phyloP scores from a whole-genome alignment of 2,329 filamentous ascomycete species.

The Sporothrix brasiliensis region DNA sequence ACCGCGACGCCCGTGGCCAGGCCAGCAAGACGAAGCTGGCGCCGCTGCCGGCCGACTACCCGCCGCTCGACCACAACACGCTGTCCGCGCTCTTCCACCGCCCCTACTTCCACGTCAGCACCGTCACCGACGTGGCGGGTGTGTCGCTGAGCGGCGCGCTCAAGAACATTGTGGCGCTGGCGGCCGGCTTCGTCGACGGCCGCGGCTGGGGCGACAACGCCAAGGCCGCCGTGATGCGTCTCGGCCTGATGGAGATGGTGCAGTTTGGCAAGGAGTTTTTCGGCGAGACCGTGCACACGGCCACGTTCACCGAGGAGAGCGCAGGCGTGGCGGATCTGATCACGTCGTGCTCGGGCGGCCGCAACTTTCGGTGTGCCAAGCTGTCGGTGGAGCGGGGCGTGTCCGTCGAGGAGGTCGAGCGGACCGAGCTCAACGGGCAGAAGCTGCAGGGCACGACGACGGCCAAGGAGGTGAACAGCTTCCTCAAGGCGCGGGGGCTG shows the following conservation, averaged over 20 bases:
- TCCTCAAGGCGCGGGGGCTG: conserved; percentile 75
- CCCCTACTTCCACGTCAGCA: conserved; percentile 94
- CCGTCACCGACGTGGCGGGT: conserved; percentile 93
- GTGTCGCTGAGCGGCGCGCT: conserved; percentile 92
- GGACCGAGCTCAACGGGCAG: conserved; percentile 89
- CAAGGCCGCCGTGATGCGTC: conserved; percentile 97
- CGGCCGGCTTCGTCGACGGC: conserved; percentile 92
- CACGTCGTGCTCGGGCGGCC: conserved; percentile 86
- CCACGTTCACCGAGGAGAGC: conserved; percentile 95
- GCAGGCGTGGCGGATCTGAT: conserved; percentile 95
- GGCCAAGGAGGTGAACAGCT: conserved; percentile 86
- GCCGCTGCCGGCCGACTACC: conserved; percentile 78
- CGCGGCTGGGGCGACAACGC: conserved; percentile 98
- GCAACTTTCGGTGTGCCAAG: conserved; percentile 93
- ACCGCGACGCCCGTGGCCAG: conserved; percentile 64
- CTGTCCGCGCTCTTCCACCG: conserved; percentile 89
- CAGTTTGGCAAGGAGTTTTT: conserved; percentile 96
- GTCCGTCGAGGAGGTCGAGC: conserved; percentile 84
- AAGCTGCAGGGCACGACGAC: conserved; percentile 94
- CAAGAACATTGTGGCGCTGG: conserved; percentile 95
- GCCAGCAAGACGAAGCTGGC: conserved; percentile 70
- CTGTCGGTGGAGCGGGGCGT: conserved; percentile 79
- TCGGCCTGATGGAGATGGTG: conserved; percentile 94
- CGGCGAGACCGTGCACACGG: conserved; percentile 73
- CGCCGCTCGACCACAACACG: conserved; percentile 79